Evolutionary conservation across 208 protist genomes (phyloP).

Genomic region (Trypanosoma scelopori): DNA sequence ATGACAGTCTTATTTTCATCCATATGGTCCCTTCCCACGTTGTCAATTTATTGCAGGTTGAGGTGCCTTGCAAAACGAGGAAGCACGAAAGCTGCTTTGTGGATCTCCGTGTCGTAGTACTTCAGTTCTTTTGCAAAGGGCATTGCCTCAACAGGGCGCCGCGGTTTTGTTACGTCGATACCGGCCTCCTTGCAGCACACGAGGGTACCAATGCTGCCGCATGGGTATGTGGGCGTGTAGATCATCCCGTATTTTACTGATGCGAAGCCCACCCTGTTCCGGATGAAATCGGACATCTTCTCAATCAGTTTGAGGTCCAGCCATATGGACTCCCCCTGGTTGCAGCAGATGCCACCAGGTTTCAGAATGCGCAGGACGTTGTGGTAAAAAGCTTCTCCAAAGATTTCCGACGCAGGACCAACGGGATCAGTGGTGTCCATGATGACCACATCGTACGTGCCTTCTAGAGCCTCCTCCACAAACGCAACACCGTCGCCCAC

Average conservation of each 20-base stretch:
- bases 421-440: conserved; percentile 94
- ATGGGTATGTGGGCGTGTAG: conserved; percentile 94
- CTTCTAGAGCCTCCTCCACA: conserved; percentile 72
- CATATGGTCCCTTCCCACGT: no score
- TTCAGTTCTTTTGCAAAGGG: conserved; percentile 71
- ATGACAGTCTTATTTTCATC: no score
- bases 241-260: conserved; percentile 92
- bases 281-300: conserved; percentile 77
- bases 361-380: conserved; percentile 76
- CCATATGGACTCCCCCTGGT: conserved; percentile 92
- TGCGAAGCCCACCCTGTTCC: conserved; percentile 77
- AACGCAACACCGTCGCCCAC: conserved; percentile 89
- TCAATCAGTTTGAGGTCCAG: conserved; percentile 92
- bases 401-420: conserved; percentile 89
- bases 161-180: conserved; percentile 52
- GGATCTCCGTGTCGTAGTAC: conserved; percentile 87
- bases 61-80: conserved; percentile 74
- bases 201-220: conserved; percentile 88
- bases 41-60: conserved; percentile 55
- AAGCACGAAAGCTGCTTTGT: conserved; percentile 80
- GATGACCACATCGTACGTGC: conserved; percentile 93
- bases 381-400: conserved; percentile 85
- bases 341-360: conserved; percentile 86
- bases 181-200: conserved; percentile 75
- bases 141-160: conserved; percentile 64